These are phyloP conservation scores for Micromonas pusilla DNA, from an alignment of 139 green algal species.

Conservation along the genomic window DNA sequence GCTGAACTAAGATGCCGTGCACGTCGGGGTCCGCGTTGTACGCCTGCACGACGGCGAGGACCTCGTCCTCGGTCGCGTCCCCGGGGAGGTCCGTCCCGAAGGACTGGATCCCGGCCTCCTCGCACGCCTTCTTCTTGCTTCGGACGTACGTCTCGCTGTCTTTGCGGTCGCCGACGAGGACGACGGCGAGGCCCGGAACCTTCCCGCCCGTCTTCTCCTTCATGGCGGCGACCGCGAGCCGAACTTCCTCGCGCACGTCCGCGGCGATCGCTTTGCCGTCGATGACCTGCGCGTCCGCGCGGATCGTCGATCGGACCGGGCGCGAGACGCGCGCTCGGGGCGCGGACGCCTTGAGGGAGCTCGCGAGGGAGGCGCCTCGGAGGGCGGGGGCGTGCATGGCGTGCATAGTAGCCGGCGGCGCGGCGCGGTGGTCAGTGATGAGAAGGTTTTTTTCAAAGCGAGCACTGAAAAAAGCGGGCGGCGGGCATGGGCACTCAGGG, in stretches of 20 bases:
- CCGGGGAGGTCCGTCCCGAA: conserved; percentile 81
- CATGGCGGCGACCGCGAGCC: conserved; percentile 19
- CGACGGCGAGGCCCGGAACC: conserved; percentile 75
- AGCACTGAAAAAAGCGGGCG: too few relatives aligned
- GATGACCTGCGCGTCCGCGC: conserved; percentile 24
- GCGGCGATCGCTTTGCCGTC: conserved; percentile 39
- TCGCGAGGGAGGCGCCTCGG: too few relatives aligned
- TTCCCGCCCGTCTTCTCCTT: conserved; percentile 13
- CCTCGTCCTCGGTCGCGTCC: conserved; percentile 74
- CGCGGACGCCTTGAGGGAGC: too few relatives aligned
- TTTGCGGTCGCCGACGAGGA: conserved; percentile 88
- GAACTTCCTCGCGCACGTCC: conserved; percentile 26
- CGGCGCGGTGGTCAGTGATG: too few relatives aligned
- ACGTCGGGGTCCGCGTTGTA: conserved; percentile 67
- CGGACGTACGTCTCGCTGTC: conserved; percentile 96
- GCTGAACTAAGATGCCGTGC: conserved; percentile 85
- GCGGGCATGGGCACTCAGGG: too few relatives aligned
- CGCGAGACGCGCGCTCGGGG: too few relatives aligned
- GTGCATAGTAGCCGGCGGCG: too few relatives aligned
- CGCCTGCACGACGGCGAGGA: conserved; percentile 69
- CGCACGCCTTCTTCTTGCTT: conserved; percentile 88
- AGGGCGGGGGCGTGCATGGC: too few relatives aligned
- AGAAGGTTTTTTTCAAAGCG: too few relatives aligned
- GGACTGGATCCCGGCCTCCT: conserved; percentile 82
- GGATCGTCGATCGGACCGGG: not conserved